Evolutionary conservation across 371 early-diverging fungal genomes (phyloP).

Genomic region (Mucor velutinosus): DNA sequence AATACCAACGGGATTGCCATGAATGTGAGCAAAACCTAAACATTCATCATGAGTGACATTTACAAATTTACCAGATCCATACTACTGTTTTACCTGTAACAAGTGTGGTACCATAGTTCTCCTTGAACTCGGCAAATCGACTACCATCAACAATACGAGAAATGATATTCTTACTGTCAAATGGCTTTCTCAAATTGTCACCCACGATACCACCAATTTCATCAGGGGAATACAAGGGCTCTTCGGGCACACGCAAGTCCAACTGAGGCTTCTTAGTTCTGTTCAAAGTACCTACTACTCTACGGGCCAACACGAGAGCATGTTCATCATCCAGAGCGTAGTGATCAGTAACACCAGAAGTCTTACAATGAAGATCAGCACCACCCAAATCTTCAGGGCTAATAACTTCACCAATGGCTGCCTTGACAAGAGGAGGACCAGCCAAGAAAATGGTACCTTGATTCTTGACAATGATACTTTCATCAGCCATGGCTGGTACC

Average conservation of each 20-base stretch:
- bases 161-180: constrained; percentile 94
- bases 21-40: constrained; percentile 87
- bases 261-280: constrained; percentile 66
- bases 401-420: constrained; percentile 96
- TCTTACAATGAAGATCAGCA: constrained; percentile 95
- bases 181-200: constrained; percentile 88
- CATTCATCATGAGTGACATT: not conserved
- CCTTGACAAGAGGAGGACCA: constrained; percentile 96
- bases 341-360: constrained; percentile 96
- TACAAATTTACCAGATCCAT: not conserved
- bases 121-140: constrained; percentile 95
- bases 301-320: constrained; percentile 86
- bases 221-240: constrained; percentile 81
- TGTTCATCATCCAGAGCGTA: constrained; percentile 91
- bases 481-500: constrained; percentile 97
- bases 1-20: constrained; percentile 95
- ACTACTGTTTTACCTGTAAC: constrained; percentile 71
- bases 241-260: constrained; percentile 61
- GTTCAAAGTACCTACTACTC: constrained; percentile 87
- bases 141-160: constrained; percentile 96
- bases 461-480: constrained; percentile 93
- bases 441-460: constrained; percentile 98
- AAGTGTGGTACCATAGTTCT: constrained; percentile 89
- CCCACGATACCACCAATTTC: constrained; percentile 97
- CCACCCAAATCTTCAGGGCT: constrained; percentile 96